A percentile compares a stretch with the other conserved stretches of the same genome.
phyloP scores from a whole-genome alignment of 495 filamentous ascomycete genomes.

The Penicillium pancosmium region DNA sequence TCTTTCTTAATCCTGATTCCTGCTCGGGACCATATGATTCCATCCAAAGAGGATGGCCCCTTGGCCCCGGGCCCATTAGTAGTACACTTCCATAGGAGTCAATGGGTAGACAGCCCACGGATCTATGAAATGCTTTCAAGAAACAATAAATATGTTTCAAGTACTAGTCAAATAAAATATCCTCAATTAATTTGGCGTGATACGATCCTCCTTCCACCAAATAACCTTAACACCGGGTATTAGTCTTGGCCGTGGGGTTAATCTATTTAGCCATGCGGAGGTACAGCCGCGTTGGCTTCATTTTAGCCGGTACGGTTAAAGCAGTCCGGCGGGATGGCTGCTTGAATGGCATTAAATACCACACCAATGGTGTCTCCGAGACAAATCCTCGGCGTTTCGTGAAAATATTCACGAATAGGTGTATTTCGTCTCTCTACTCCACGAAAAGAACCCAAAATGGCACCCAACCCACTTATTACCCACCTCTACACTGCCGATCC shows the following conservation, averaged over 20 bases:
- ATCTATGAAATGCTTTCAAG: no score
- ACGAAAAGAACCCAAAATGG: conserved; percentile 12
- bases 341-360: not conserved
- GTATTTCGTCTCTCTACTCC: no score
- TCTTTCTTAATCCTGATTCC: no score
- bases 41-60: no score
- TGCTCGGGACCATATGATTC: no score
- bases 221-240: not conserved
- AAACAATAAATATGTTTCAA: no score
- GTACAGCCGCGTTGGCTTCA: not conserved
- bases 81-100: no score
- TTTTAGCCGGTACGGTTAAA: conserved; percentile 6
- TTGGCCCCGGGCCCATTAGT: no score
- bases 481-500: conserved; percentile 67
- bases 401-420: no score
- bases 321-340: not conserved
- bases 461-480: conserved; percentile 54
- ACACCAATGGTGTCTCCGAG: not conserved
- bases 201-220: not conserved
- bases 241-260: not conserved
- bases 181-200: not conserved
- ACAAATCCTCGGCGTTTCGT: no score
- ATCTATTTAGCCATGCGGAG: conserved; percentile 1
- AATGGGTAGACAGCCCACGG: no score
- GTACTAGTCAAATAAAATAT: no score